phyloP scores from a whole-genome alignment of 139 green algal genomes.

The Penium margaritaceum region DNA sequence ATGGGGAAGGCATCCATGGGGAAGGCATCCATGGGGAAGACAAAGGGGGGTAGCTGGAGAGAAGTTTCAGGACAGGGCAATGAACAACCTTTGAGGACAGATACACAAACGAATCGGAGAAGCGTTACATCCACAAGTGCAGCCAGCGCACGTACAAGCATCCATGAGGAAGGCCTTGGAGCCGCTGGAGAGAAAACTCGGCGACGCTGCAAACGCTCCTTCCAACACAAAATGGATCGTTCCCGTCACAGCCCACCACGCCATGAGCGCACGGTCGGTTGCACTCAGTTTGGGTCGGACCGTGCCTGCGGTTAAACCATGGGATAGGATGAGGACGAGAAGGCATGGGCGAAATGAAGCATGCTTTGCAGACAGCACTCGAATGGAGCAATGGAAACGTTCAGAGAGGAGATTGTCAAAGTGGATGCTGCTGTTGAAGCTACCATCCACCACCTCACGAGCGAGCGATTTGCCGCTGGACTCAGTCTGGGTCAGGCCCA shows the following conservation, averaged over 20 bases:
- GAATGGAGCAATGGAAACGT: not conserved
- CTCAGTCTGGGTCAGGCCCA: too few species aligned
- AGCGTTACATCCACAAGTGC: not conserved
- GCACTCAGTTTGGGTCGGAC: not conserved
- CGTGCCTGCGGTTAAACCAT: slow-evolving; percentile 12
- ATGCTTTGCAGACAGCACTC: not conserved
- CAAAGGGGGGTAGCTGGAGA: not conserved
- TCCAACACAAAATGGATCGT: slow-evolving; percentile 79
- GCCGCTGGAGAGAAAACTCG: slow-evolving; percentile 64
- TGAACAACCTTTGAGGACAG: too few species aligned
- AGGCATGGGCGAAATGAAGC: not conserved
- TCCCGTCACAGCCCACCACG: slow-evolving; percentile 54
- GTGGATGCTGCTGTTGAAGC: not conserved
- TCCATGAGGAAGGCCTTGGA: slow-evolving; percentile 65
- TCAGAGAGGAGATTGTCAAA: not conserved
- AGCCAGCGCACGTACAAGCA: slow-evolving; percentile 50
- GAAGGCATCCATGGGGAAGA: too few species aligned
- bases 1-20: too few species aligned
- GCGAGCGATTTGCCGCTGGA: too few species aligned
- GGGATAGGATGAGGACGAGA: too few species aligned
- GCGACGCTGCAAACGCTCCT: slow-evolving; percentile 62
- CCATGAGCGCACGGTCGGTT: slow-evolving; percentile 17
- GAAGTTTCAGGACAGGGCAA: not conserved
- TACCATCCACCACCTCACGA: too few species aligned
- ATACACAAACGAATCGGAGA: too few species aligned